phyloP scores from a whole-genome alignment of 1,284 basidiomycete genomes.

The Leccinum pachyderme region DNA sequence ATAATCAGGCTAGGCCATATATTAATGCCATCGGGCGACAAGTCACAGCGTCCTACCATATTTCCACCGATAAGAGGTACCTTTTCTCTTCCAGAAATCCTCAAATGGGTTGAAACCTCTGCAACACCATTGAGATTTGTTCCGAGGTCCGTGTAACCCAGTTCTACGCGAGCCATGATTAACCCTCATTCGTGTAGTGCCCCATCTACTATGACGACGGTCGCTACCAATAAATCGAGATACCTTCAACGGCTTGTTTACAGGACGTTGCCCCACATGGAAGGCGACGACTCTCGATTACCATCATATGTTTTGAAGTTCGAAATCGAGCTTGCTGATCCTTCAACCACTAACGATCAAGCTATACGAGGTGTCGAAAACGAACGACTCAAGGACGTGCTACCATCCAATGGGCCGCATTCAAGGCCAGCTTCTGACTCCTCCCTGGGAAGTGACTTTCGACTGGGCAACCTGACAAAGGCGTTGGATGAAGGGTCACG shows the following conservation, averaged over 20 bases:
- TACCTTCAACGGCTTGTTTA: conserved; percentile 59
- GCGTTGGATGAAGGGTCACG: neutral
- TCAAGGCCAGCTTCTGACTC: neutral
- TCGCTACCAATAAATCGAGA: conserved; percentile 37
- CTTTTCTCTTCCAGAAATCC: conserved; percentile 41
- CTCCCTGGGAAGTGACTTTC: neutral
- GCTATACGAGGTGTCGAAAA: neutral
- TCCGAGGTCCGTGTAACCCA: conserved; percentile 45
- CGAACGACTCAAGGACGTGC: neutral
- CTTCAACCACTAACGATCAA: neutral
- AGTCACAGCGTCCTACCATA: conserved; percentile 38
- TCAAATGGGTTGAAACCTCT: conserved; percentile 47
- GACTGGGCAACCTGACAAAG: neutral
- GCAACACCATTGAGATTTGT: conserved; percentile 44
- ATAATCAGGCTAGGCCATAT: conserved; percentile 55
- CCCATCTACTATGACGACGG: conserved; percentile 41
- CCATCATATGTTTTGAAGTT: conserved; percentile 34
- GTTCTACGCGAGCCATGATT: conserved; percentile 3
- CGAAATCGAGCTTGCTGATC: conserved; percentile 35
- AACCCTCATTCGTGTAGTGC: conserved; percentile 38
- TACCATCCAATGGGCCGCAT: neutral
- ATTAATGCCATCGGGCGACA: conserved; percentile 42
- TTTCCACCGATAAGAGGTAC: conserved; percentile 51
- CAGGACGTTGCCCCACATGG: conserved; percentile 33
- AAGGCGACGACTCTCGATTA: conserved; percentile 7